Conservation (phyloP, 2,329 filamentous ascomycete species). For the Fonsecaea multimorphosa region DNA sequence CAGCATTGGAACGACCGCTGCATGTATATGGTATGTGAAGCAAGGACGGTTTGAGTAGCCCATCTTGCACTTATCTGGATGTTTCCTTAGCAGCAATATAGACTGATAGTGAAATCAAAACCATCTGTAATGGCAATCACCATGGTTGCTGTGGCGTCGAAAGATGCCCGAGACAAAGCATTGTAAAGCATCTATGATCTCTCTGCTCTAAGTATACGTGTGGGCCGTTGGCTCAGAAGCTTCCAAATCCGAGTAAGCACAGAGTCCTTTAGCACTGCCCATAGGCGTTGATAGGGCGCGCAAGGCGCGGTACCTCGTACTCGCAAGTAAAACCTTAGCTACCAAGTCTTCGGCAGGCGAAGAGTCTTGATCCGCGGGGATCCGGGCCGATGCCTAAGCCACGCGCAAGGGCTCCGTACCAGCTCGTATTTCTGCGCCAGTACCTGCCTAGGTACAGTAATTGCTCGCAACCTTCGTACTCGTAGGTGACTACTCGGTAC, state of each 20-base stretch:
- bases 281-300: too few relatives aligned
- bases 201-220: neutral
- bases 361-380: neutral
- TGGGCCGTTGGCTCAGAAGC: neutral
- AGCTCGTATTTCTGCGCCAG: too few relatives aligned
- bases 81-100: neutral
- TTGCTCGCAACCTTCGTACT: too few relatives aligned
- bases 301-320: too few relatives aligned
- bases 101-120: neutral
- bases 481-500: too few relatives aligned
- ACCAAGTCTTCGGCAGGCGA: neutral
- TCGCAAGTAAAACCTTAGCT: neutral
- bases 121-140: neutral
- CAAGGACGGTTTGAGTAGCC: neutral
- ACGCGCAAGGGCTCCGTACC: too few relatives aligned
- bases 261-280: too few relatives aligned
- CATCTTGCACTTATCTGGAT: neutral
- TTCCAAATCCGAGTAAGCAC: too few relatives aligned
- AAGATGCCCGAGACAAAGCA: neutral
- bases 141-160: neutral
- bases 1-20: neutral
- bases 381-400: slow-evolving; percentile 1
- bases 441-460: too few relatives aligned
- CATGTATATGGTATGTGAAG: neutral
- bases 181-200: neutral